Evolutionary conservation across 1,284 basidiomycete species (phyloP), one percentile per base, ranked within the genome.

Genomic region (Leccinum griseonigrum): DNA sequence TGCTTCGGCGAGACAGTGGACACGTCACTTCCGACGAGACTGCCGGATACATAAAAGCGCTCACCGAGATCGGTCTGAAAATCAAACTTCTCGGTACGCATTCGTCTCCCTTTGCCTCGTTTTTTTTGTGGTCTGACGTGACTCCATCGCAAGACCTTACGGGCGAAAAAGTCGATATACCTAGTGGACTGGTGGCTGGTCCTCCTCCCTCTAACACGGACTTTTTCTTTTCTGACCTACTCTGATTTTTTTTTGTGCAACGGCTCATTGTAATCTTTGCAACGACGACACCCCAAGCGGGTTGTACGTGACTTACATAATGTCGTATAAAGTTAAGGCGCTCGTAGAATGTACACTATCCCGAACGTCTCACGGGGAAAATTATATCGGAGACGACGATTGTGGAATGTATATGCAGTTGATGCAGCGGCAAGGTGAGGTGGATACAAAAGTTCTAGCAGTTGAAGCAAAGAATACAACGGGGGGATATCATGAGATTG

Each of bases 51-150:
- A 90, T 96, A 6, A 84, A 91, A 68, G 86, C 87, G 13, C 79
- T 98, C 69, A 97, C 95, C 13, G 95, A 98, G 71, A 93, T 98
- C 67, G 95, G 94, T 3, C 78, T 98, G 63, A 97, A 97, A 79
- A 93, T 98, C 70, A 94, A 97, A 75, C 77, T 98, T 67, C 80
- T 97, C 54, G 90, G 91, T 92, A 69, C 58, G 89, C 80, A 46
- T 51, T 10, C n/a, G 38, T 59, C 11, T 11, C 36, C 4, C n/a
- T n/a, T 18, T n/a, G 16, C 26, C 28, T 60, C 7, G 46, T 34
- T 22, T 29, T n/a, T n/a, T n/a, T n/a, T n/a, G 28, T 62, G 26
- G 29, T 14, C 1, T 18, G 66, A n/a, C 13, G 3, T 28, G 31
- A 6, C 58, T 34, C 51, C 43, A 61, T 59, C 29, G 40, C 66